Evolutionary conservation across 139 green algal species (phyloP).

Genomic region (Asterochloris sp.): DNA sequence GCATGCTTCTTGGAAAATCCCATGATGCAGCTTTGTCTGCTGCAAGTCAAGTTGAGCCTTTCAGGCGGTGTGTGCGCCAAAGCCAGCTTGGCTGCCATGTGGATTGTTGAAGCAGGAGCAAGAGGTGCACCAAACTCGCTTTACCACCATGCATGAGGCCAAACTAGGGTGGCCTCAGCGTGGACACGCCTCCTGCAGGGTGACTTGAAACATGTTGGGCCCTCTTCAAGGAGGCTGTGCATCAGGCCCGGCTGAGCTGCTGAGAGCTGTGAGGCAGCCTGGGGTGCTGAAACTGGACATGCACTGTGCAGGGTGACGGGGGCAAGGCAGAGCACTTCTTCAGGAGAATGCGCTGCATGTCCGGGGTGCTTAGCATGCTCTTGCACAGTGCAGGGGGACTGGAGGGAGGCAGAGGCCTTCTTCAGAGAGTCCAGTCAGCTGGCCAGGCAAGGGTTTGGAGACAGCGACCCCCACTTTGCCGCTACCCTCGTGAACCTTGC

Average conservation of each 20-base stretch:
- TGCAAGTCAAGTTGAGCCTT: no score
- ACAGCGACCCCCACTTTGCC: constrained; percentile 20
- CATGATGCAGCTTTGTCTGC: no score
- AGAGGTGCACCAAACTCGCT: no score
- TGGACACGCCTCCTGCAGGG: no score
- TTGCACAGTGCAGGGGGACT: not conserved
- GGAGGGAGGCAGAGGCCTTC: constrained; percentile 13
- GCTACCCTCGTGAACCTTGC: constrained; percentile 23
- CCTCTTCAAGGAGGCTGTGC: not conserved
- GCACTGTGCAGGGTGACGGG: not conserved
- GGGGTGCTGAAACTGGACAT: not conserved
- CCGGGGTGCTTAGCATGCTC: no score
- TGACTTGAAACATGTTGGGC: no score
- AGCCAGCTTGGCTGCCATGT: no score
- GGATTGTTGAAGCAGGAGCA: no score
- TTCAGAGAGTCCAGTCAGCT: constrained; percentile 15
- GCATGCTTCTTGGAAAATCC: no score
- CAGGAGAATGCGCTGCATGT: not conserved
- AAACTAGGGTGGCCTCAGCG: no score
- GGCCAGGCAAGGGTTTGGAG: constrained; percentile 20
- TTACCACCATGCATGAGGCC: no score
- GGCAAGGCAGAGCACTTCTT: not conserved
- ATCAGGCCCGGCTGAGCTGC: not conserved
- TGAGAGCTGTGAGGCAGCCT: not conserved
- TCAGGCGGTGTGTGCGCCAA: no score